phyloP scores from a whole-genome alignment of 192 early-diverging fungal genomes.

The Radiomyces spectabilis region DNA sequence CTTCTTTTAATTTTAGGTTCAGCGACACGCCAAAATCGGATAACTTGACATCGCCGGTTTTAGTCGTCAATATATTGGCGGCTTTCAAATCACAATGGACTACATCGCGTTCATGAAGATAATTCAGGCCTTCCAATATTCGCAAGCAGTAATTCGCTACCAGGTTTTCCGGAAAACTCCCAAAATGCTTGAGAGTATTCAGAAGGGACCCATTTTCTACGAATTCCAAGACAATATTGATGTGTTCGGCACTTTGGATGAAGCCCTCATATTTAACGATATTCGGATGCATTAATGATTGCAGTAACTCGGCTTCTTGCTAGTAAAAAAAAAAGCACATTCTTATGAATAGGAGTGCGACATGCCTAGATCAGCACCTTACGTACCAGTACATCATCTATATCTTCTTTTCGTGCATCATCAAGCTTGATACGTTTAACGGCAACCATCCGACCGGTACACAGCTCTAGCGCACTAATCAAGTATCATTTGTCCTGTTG shows the following conservation, averaged over 20 bases:
- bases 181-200: conserved; percentile 77
- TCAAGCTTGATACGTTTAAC: conserved; percentile 80
- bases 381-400: conserved; percentile 65
- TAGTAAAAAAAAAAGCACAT: conserved; percentile 9
- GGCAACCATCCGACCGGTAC: conserved; percentile 77
- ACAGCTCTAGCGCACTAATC: conserved; percentile 61
- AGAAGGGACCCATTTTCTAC: conserved; percentile 93
- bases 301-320: conserved; percentile 80
- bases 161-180: conserved; percentile 77
- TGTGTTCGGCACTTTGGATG: conserved; percentile 57
- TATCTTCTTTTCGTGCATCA: conserved; percentile 45
- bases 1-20: conserved; percentile 64
- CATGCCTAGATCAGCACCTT: not conserved
- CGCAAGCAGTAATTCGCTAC: conserved; percentile 78
- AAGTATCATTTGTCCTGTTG: conserved; percentile 2
- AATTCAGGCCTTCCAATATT: conserved; percentile 86
- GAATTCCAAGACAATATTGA: conserved; percentile 85
- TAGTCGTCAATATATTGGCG: conserved; percentile 93
- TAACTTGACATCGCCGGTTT: conserved; percentile 88
- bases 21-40: conserved; percentile 95
- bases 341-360: not conserved
- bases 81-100: conserved; percentile 95
- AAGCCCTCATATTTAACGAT: conserved; percentile 85
- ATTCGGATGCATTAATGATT: conserved; percentile 71
- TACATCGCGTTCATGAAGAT: conserved; percentile 81